A percentile compares a stretch with the other conserved stretches of the same genome.
phyloP scores from a whole-genome alignment of 2,329 filamentous ascomycete genomes.

The Curvularia sp. region DNA sequence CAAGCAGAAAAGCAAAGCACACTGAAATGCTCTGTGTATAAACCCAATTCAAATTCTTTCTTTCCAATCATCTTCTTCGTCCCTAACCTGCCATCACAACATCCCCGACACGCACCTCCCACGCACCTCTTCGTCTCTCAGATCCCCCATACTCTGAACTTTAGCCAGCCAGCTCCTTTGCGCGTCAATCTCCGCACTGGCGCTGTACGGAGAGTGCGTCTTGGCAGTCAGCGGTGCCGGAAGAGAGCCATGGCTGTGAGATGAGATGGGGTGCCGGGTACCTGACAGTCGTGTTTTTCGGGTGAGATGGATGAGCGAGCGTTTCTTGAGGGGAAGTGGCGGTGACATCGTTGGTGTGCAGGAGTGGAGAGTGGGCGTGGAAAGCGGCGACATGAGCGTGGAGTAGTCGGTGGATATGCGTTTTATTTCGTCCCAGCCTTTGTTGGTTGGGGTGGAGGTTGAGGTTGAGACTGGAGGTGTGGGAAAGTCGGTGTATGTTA shows the following conservation, averaged over 20 bases:
- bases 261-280: not conserved
- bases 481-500: not conserved
- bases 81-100: constrained; percentile 2
- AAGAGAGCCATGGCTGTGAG: not conserved
- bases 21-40: no score
- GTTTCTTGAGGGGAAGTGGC: constrained; percentile 22
- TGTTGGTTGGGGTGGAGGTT: constrained; percentile 14
- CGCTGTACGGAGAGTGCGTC: constrained; percentile 23
- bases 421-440: constrained; percentile 45
- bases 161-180: constrained; percentile 22
- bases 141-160: constrained; percentile 16
- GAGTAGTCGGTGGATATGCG: constrained; percentile 15
- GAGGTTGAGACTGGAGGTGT: not conserved
- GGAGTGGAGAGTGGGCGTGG: constrained; percentile 7
- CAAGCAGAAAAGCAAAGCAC: no score
- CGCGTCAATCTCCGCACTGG: constrained; percentile 29
- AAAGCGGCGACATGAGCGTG: not conserved
- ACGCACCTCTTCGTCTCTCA: constrained; percentile 13
- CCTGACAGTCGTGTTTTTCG: not conserved
- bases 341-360: constrained; percentile 10
- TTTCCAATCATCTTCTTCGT: not conserved
- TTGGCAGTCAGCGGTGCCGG: constrained; percentile 19
- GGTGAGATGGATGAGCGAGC: constrained; percentile 27
- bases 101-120: not conserved
- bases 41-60: no score